Base-by-base conservation (phyloP, 2,329 filamentous ascomycete genomes). In the Phialemonium atrogriseum region DNA sequence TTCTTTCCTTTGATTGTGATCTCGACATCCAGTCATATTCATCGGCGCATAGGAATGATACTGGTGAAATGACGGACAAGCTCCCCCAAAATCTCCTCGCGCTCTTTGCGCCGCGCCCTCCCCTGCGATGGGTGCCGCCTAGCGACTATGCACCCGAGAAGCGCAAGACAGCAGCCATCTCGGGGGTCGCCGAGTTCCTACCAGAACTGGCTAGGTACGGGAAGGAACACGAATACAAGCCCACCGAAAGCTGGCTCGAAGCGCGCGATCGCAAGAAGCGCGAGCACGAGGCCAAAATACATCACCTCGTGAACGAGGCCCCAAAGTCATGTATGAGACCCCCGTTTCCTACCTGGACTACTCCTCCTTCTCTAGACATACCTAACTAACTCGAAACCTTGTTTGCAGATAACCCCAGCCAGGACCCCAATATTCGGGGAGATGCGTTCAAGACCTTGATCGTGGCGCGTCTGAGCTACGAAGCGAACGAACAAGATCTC, bases 361-460 rank as follows among this genome's bases (percentile, higher is more conserved):
- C n/a, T n/a, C n/a, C n/a, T n/a, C n/a, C n/a, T n/a, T n/a, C n/a
- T n/a, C n/a, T n/a, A n/a, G n/a, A n/a, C n/a, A n/a, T n/a, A n/a
- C n/a, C n/a, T n/a, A n/a, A n/a, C n/a, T n/a, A n/a, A n/a, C n/a
- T n/a, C n/a, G 15, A 14, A 12, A 11, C 18, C 14, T 22, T 19
- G 7, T 27, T 10, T 21, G 31, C 43, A 88, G 88, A 84, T 59
- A 84, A 89, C 41, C 89, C 91, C 6, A 64, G 68, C 15, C 79
- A 91, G 22, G 91, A 98, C 50, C 74, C 82, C 10, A 91, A 95
- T 48, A 81, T 94, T 43, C 77, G 87, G 42, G 89, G 91, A 35
- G 88, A 96, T 62, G 82, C 89, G 2, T 95, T 91, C 68, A 94
- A 85, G 62, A 98, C 91, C 10, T 68, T 98, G 30, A 93, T 98